A percentile compares a stretch with the other conserved stretches of the same genome.
phyloP scores from a whole-genome alignment of 495 filamentous ascomycete species.

The Annulohypoxylon nitens region DNA sequence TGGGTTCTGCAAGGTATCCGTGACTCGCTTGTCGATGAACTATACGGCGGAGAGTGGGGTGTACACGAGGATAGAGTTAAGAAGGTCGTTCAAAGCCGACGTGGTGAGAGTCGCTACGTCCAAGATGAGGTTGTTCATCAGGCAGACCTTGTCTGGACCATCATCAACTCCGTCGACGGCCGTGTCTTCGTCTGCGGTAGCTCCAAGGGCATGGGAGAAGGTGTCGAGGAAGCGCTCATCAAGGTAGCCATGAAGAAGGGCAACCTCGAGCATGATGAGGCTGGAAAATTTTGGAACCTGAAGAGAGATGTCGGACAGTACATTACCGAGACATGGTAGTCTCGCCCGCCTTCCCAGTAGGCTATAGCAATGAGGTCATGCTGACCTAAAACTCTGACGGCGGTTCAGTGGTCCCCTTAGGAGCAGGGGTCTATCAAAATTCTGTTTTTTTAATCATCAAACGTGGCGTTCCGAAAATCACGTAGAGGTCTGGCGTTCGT shows the following conservation, averaged over 20 bases:
- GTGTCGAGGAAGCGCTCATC: conserved; percentile 84
- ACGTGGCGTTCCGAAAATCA: conserved; percentile 31
- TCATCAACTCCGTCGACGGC: conserved; percentile 93
- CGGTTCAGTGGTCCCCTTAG: neutral
- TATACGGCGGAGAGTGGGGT: conserved; percentile 97
- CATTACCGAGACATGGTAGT: conserved; percentile 80
- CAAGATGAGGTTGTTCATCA: conserved; percentile 89
- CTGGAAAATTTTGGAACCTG: conserved; percentile 79
- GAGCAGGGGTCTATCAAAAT: neutral
- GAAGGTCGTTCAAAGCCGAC: conserved; percentile 88
- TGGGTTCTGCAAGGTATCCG: conserved; percentile 99
- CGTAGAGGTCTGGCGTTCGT: conserved; percentile 39
- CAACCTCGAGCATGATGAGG: conserved; percentile 78
- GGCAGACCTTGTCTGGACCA: conserved; percentile 95
- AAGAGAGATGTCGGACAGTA: conserved; percentile 90
- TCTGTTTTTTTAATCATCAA: conserved; percentile 28
- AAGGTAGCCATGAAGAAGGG: conserved; percentile 87
- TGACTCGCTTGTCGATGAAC: conserved; percentile 90
- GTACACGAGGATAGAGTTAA: conserved; percentile 93
- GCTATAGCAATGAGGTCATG: neutral
- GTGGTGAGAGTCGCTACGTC: conserved; percentile 82
- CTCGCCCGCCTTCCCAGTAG: neutral
- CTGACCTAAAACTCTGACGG: neutral
- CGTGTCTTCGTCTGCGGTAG: conserved; percentile 96
- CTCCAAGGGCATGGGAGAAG: conserved; percentile 96